Evolutionary conservation across 2,329 filamentous ascomycete genomes (phyloP), one percentile per base, ranked within the genome.

Genomic region (Dryadomyces quercivorus): DNA sequence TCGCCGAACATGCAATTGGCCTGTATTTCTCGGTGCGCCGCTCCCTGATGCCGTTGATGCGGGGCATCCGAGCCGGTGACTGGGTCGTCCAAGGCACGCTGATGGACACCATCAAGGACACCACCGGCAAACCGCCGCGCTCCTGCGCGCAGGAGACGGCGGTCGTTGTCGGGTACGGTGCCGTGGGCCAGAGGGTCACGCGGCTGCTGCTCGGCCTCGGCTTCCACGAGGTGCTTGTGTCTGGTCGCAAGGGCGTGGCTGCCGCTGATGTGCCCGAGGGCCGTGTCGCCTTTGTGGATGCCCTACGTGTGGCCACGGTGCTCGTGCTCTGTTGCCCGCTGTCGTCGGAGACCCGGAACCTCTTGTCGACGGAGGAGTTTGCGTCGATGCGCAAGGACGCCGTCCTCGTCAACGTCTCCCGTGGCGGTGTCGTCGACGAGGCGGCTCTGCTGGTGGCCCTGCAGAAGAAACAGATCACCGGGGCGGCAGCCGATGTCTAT

Each of bases 401-500:
- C 50, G 52, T 67, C 45, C 18, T 66, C 16, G 59, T 69, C 50
- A 69, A 69, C 49, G 65, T 67, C 45, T 65, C 66, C 2, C 57
- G 67, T 7, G 67, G 67, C 6, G 61, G 61, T 6, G 54, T 68
- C 8, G 63, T 70, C 1, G 66, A 70, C 55, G 67, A 70, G 56
- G 59, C 61, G 16, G 67, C 66, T 2, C 53, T 70, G 50, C 56
- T 69, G 1, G 59, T 61, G 5, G 67, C 67, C 12, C 57, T 69
- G 51, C 59, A 63, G 22, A 49, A 46, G 6, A 62, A 62, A 2
- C 61, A 62, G 45, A 62, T 69, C 1, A 61, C 63, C 9, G 67
- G 65, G 4, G 64, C 65, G 1, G 67, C 65, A 1, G 54, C 68
- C 2, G 67, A 70, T 44, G 66, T 69, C 2, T 64, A 65, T 56